Evolutionary conservation across 805 yeast genomes (phyloP).

Genomic region (Candida sonorensis): DNA sequence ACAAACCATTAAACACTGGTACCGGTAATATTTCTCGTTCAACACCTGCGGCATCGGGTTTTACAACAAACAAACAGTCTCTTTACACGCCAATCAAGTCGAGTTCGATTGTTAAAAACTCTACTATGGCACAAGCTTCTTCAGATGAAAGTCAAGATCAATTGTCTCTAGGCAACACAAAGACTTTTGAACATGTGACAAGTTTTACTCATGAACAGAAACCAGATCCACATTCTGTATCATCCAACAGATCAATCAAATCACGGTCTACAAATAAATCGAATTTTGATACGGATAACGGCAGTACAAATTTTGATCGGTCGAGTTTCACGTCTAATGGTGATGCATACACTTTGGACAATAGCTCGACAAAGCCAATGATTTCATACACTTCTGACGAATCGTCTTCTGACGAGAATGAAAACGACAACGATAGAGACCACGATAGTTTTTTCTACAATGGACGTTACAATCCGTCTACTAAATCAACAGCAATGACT

Average conservation of each 20-base stretch:
- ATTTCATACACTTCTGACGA: conserved; percentile 35
- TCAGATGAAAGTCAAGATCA: too few species aligned
- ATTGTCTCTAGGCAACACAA: too few species aligned
- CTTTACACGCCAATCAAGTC: conserved; percentile 4
- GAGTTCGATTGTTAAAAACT: conserved; percentile 5
- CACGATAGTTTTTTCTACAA: conserved; percentile 4
- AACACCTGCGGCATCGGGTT: too few species aligned
- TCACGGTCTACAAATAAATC: conserved; percentile 2
- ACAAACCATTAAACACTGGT: conserved; percentile 12
- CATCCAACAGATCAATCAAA: conserved; percentile 1
- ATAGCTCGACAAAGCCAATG: conserved; percentile 42
- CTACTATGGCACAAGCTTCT: too few species aligned
- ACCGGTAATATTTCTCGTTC: too few species aligned
- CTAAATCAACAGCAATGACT: conserved; percentile 42
- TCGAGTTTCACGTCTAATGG: conserved; percentile 12
- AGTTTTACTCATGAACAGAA: too few species aligned
- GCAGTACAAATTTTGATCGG: conserved; percentile 7
- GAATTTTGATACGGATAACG: too few species aligned
- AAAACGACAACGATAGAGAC: conserved; percentile 15
- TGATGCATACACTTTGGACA: conserved; percentile 21
- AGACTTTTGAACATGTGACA: too few species aligned
- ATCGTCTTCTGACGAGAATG: conserved; percentile 11
- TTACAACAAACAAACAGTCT: too few species aligned
- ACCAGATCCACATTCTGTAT: too few species aligned
- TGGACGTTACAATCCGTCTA: conserved; percentile 19